A percentile compares a stretch with the other conserved stretches of the same genome.
Conservation (phyloP, 2,329 filamentous ascomycete species). For the Remersonia thermophila region DNA sequence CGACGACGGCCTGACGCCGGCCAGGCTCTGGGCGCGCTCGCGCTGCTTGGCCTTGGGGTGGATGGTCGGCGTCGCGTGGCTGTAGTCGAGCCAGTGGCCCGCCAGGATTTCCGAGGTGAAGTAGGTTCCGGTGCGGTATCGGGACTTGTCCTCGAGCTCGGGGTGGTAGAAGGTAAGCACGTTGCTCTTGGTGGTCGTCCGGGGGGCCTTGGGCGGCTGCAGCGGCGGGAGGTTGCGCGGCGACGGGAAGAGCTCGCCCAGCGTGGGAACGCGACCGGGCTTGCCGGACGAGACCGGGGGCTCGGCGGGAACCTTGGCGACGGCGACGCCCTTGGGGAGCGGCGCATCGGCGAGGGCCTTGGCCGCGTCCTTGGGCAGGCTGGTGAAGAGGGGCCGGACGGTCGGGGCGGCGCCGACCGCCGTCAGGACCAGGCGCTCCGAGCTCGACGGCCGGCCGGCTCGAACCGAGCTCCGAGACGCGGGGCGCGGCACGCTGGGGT, state of each 20-base stretch:
- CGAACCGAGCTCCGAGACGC: conserved; percentile 25
- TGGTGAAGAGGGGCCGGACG: conserved; percentile 74
- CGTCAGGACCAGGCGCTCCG: conserved; percentile 54
- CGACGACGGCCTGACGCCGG: conserved; percentile 43
- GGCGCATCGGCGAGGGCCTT: conserved; percentile 47
- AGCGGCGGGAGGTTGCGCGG: conserved; percentile 52
- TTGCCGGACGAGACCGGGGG: conserved; percentile 30
- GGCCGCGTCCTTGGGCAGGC: conserved; percentile 35
- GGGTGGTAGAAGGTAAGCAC: conserved; percentile 26
- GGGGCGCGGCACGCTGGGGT: conserved; percentile 30
- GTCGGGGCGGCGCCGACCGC: conserved; percentile 64
- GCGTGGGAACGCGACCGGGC: conserved; percentile 42
- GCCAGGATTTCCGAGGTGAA: conserved; percentile 52
- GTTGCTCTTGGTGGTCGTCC: conserved; percentile 51
- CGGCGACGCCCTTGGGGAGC: conserved; percentile 63
- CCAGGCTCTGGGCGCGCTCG: conserved; percentile 58
- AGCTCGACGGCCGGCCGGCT: conserved; percentile 26
- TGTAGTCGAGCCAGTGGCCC: conserved; percentile 59
- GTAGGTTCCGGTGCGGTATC: conserved; percentile 46
- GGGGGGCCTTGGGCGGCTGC: conserved; percentile 59
- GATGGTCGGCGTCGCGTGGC: conserved; percentile 46
- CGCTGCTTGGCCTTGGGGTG: conserved; percentile 51
- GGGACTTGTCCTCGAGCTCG: conserved; percentile 36
- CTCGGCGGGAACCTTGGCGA: conserved; percentile 50
- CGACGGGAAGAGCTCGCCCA: conserved; percentile 64